These are phyloP conservation scores for Pseudopithomyces maydicus DNA, from an alignment of 2,329 filamentous ascomycete species.

Conservation along the genomic window DNA sequence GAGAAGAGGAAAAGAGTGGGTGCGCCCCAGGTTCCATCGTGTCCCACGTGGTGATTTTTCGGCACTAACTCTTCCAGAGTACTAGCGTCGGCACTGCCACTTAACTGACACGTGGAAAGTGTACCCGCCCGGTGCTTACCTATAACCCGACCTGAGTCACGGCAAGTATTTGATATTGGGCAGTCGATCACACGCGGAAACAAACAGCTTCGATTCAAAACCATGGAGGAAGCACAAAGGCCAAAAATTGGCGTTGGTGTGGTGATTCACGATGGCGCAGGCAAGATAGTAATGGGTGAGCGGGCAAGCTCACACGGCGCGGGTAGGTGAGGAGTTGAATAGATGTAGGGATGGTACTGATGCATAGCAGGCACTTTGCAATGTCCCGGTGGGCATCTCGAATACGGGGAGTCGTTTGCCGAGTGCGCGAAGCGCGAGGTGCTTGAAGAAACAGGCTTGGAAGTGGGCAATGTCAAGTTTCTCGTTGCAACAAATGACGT, in stretches of 20 bases:
- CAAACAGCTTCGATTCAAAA: too few species aligned
- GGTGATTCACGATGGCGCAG: constrained; percentile 50
- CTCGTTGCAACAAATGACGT: constrained; percentile 70
- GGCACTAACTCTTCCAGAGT: background rate
- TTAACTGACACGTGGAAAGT: too few species aligned
- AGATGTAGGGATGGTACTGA: background rate
- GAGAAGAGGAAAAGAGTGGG: background rate
- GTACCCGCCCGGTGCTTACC: too few species aligned
- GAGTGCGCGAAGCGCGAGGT: constrained; percentile 70
- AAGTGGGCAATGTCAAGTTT: constrained; percentile 58
- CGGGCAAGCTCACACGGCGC: constrained; percentile 55
- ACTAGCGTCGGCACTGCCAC: background rate
- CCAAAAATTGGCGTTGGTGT: constrained; percentile 56
- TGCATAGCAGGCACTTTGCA: constrained; percentile 60
- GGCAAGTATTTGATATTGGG: too few species aligned
- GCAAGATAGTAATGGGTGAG: constrained; percentile 54
- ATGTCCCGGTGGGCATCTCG: constrained; percentile 77
- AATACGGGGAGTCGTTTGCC: constrained; percentile 67
- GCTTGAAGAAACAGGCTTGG: constrained; percentile 69
- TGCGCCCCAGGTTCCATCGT: too few species aligned
- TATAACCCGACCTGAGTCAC: too few species aligned
- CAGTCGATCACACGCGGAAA: too few species aligned
- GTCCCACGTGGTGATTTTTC: too few species aligned
- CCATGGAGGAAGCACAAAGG: constrained; percentile 29
- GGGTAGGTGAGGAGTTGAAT: constrained; percentile 33